Conservation (phyloP, 768 basidiomycete genomes). For the Tylopilus vinaceipallidus region DNA sequence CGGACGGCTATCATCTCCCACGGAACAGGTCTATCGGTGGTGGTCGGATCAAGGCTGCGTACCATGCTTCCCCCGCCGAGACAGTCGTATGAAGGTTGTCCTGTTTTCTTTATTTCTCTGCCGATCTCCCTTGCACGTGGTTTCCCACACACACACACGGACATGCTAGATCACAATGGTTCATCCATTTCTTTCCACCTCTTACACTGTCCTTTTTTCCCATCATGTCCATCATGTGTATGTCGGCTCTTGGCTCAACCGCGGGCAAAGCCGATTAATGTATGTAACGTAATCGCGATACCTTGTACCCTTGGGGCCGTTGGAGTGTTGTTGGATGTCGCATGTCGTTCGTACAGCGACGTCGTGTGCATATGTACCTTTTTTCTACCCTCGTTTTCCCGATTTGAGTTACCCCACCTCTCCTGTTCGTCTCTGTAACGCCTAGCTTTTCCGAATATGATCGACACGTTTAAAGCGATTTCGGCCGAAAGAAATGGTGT, state of each 20-base stretch:
- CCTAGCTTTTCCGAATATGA: neutral
- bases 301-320: conserved; percentile 14
- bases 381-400: conserved; percentile 10
- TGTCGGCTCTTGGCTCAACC: conserved; percentile 6
- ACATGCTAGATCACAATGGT: conserved; percentile 21
- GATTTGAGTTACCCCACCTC: conserved; percentile 5
- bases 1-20: conserved; percentile 17
- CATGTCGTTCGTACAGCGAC: neutral
- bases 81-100: conserved; percentile 12
- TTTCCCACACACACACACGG: neutral
- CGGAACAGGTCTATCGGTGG: conserved; percentile 17
- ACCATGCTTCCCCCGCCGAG: conserved; percentile 15
- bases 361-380: conserved; percentile 11
- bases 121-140: neutral
- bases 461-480: too few relatives aligned
- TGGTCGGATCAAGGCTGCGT: conserved; percentile 15
- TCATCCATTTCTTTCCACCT: neutral
- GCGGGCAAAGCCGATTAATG: conserved; percentile 4
- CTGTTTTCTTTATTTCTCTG: neutral
- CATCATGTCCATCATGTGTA: conserved; percentile 11
- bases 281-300: conserved; percentile 25
- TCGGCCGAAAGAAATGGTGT: neutral
- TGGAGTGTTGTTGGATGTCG: neutral
- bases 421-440: conserved; percentile 17
- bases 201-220: neutral